Base-by-base conservation (phyloP, 129 eudicot species). In the Escallonia herrerae region DNA sequence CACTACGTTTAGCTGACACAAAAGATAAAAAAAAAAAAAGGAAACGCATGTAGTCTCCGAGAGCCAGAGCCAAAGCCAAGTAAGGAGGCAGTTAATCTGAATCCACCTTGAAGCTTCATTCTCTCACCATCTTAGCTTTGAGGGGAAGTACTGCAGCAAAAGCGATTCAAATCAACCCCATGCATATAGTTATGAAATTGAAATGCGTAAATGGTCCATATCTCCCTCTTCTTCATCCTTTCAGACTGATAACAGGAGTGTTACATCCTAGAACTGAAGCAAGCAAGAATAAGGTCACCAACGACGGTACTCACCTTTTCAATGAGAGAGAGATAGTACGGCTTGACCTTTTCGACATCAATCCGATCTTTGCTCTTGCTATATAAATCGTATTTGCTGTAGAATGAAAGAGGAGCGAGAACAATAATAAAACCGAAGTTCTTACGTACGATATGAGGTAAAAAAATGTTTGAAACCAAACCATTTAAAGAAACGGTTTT, bases 321-420 rank as follows among this genome's bases (percentile, higher is more conserved):
- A 40, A 87, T 87, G 57, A 90, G 87, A 49, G 97, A 87, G 4
- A 87, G 63, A 58, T 90, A 90, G 72, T 90, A 90, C 2, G 95
- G 95, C 67, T 87, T 90, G 60, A 90, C 93, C 56, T 80, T 74
- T 66, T 84, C 95, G 37, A 90, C 86, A 43, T 87, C 81, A 46
- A 90, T 63, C 9, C 86, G 79, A 68, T 81, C 95, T 54, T 87
- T 90, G 77, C 97, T 90, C 77, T 90, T 90, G 86, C 93, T 90
- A 66, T 87, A 90, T 11, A 87, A 70, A 59, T 90, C 93, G 59
- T 90, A 90, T 79, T 87, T 87, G 84, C 95, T 87, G 72, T 58
- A 71, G 15, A 50, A 43, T 45, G 57, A 15, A 66, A 33, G 58
- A 38, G 22, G 2, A 8, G 41, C 15, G 11, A 65, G 2, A 58